Conservation (phyloP, 2,329 filamentous ascomycete genomes). For the Cladosporium sp. region DNA sequence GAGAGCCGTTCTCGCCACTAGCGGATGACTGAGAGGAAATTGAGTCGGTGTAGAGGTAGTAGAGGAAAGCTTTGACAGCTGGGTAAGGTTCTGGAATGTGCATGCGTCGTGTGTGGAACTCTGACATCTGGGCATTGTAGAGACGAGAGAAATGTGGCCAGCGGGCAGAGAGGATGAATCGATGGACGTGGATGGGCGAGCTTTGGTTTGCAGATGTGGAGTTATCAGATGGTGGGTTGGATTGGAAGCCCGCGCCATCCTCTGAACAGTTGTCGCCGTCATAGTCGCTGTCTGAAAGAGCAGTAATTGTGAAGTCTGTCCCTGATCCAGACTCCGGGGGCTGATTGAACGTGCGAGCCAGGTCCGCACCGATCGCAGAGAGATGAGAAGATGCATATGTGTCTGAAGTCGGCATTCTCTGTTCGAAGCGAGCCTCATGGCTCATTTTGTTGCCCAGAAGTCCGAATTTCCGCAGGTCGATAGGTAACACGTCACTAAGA, state of each 20-base stretch:
- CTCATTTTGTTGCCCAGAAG: conserved; percentile 74
- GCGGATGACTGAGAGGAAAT: conserved; percentile 54
- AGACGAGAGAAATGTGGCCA: conserved; percentile 96
- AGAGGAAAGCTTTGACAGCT: conserved; percentile 90
- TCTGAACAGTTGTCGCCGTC: conserved; percentile 64
- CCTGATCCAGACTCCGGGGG: conserved; percentile 81
- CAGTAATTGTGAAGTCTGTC: conserved; percentile 88
- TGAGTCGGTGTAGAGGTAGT: conserved; percentile 95
- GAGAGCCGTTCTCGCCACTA: conserved; percentile 19
- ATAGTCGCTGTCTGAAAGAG: conserved; percentile 68
- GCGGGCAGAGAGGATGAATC: conserved; percentile 87
- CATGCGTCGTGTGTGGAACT: conserved; percentile 96
- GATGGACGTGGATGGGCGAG: conserved; percentile 88
- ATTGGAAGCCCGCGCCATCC: conserved; percentile 43
- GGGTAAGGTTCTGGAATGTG: conserved; percentile 96
- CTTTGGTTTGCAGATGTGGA: conserved; percentile 61
- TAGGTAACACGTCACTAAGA: conserved; percentile 88
- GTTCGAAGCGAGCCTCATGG: conserved; percentile 41
- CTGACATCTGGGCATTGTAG: conserved; percentile 92
- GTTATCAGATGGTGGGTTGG: conserved; percentile 36
- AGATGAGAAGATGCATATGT: conserved; percentile 54
- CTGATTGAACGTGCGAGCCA: conserved; percentile 84
- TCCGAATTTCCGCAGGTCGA: conserved; percentile 89
- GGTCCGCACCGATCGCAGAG: conserved; percentile 75
- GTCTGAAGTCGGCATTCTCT: conserved; percentile 55